Percentiles rank a stretch among this genome's conserved stretches.
Evolutionary conservation across 2,329 filamentous ascomycete species (phyloP).

Genomic region (Apiospora hydei): DNA sequence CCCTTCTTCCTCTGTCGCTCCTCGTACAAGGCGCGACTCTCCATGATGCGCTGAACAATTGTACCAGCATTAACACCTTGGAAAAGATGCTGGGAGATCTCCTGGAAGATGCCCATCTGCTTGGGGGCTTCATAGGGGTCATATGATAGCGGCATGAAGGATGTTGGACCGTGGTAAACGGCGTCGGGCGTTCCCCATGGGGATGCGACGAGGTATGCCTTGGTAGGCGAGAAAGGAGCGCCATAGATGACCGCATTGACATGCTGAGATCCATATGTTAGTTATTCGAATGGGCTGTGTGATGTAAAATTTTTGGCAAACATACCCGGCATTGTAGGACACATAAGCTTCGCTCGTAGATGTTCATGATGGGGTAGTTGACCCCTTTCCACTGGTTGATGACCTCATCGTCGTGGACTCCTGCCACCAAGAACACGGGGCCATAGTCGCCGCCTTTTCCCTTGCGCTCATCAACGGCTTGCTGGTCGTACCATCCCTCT

Average conservation of each 20-base stretch:
- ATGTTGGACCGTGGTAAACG: constrained; percentile 96
- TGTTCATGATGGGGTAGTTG: constrained; percentile 99
- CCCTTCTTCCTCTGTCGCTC: constrained; percentile 90
- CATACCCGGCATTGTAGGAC: constrained; percentile 91
- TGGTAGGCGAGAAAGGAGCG: constrained; percentile 86
- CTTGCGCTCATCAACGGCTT: constrained; percentile 68
- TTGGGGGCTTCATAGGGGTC: constrained; percentile 85
- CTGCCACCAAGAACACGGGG: constrained; percentile 87
- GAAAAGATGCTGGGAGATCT: constrained; percentile 81
- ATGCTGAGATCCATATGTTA: constrained; percentile 62
- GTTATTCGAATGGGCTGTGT: constrained; percentile 23
- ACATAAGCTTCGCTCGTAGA: constrained; percentile 93
- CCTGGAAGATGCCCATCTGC: constrained; percentile 81
- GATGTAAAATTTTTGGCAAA: constrained; percentile 8
- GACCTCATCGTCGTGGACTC: constrained; percentile 91
- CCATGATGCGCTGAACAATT: constrained; percentile 90
- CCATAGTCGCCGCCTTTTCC: constrained; percentile 77
- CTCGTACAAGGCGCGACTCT: constrained; percentile 86
- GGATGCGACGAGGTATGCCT: constrained; percentile 75
- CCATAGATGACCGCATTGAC: constrained; percentile 88
- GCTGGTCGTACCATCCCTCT: constrained; percentile 77
- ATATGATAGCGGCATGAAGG: constrained; percentile 83
- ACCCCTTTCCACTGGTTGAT: constrained; percentile 97
- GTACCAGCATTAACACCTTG: constrained; percentile 89
- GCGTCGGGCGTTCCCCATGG: constrained; percentile 78